Evolutionary conservation across 2,329 filamentous ascomycete genomes (phyloP).

Genomic region (Xylaria sp.): DNA sequence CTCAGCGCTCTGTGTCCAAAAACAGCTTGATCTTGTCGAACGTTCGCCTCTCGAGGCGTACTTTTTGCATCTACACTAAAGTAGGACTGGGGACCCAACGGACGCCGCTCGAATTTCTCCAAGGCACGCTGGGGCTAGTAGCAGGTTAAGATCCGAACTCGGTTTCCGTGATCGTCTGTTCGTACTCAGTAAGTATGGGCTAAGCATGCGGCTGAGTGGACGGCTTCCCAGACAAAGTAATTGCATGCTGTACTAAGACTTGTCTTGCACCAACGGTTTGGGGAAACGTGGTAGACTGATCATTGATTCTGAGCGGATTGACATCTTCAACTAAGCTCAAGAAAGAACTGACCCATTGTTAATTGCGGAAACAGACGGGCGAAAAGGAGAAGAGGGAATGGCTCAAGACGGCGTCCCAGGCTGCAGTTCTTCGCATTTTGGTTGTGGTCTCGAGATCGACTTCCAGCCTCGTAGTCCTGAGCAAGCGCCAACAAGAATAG

Average conservation of each 20-base stretch:
- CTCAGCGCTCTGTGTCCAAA: not conserved
- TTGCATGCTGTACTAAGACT: constrained; percentile 4
- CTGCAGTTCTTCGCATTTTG: not conserved
- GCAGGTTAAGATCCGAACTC: not conserved
- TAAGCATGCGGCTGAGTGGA: constrained; percentile 23
- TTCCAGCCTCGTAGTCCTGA: not conserved
- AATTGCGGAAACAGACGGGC: not conserved
- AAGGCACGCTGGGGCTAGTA: not conserved
- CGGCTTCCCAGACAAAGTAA: constrained; percentile 25
- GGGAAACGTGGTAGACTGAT: constrained; percentile 6
- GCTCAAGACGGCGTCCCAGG: not conserved
- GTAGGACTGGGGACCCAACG: not conserved
- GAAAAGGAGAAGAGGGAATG: not conserved
- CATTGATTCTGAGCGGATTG: constrained; percentile 3
- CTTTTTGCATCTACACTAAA: not conserved
- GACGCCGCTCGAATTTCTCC: not conserved
- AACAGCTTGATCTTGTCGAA: not conserved
- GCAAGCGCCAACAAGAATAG: not conserved
- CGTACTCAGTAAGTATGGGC: not conserved
- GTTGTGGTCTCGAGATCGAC: constrained; percentile 7
- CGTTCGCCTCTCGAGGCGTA: not conserved
- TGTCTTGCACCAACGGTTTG: constrained; percentile 8
- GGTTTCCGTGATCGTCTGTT: constrained; percentile 5
- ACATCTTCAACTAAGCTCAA: not conserved
- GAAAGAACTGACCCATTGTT: not conserved